Evolutionary conservation across 192 early-diverging fungal species (phyloP).

Genomic region (Phycomyces blakesleeanus): DNA sequence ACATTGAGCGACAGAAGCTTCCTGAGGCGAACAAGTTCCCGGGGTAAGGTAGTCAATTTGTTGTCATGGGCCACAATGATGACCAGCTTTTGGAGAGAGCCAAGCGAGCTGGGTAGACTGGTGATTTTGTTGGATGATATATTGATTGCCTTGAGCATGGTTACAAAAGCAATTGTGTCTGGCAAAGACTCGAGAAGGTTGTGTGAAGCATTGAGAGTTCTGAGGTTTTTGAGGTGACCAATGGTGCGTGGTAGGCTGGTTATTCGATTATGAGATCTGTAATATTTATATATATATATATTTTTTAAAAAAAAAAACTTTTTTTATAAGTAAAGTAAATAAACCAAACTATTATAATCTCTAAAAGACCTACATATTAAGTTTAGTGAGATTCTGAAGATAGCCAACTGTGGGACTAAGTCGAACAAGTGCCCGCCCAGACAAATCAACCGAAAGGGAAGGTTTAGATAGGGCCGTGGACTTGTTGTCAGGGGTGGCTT

Average conservation of each 20-base stretch:
- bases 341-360: slow-evolving; percentile 8
- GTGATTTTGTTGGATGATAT: slow-evolving; percentile 60
- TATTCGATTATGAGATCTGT: slow-evolving; percentile 73
- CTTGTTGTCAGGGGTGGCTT: slow-evolving; percentile 9
- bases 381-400: slow-evolving; percentile 51
- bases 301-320: no score
- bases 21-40: slow-evolving; percentile 59
- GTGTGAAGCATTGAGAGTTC: slow-evolving; percentile 55
- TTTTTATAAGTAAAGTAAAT: no score
- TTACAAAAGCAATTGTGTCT: slow-evolving; percentile 61
- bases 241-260: slow-evolving; percentile 66
- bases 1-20: slow-evolving; percentile 65
- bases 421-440: slow-evolving; percentile 50
- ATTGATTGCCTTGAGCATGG: slow-evolving; percentile 64
- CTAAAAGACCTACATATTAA: slow-evolving; percentile 77
- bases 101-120: slow-evolving; percentile 60
- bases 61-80: slow-evolving; percentile 61
- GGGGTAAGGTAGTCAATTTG: slow-evolving; percentile 53
- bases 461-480: slow-evolving; percentile 4
- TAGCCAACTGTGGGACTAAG: slow-evolving; percentile 71
- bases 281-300: slow-evolving; percentile 12
- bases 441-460: slow-evolving; percentile 49
- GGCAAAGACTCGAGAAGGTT: slow-evolving; percentile 66
- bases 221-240: slow-evolving; percentile 69
- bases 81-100: slow-evolving; percentile 59